phyloP scores from a whole-genome alignment of 257 asterid genomes.

The Penstemon davidsonii region DNA sequence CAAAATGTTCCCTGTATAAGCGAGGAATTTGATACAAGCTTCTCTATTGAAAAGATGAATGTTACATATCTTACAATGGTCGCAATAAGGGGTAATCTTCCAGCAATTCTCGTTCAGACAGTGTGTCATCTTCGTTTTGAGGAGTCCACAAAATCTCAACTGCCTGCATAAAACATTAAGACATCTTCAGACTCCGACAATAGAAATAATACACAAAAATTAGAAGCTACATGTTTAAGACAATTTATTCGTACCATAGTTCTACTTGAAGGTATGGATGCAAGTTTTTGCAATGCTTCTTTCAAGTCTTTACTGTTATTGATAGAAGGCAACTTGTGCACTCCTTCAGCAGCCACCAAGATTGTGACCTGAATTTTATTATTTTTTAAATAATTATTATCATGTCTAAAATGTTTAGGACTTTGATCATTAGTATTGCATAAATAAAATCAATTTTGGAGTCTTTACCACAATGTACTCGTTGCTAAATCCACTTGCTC shows the following conservation, averaged over 20 bases:
- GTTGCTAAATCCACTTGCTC: constrained; percentile 70
- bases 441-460: constrained; percentile 4
- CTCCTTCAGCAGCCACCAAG: constrained; percentile 91
- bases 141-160: constrained; percentile 98
- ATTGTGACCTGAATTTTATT: constrained; percentile 61
- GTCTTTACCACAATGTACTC: constrained; percentile 90
- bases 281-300: constrained; percentile 86
- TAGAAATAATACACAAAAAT: background rate
- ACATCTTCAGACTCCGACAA: constrained; percentile 14
- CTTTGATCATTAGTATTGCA: constrained; percentile 1
- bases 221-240: background rate
- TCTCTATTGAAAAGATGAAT: background rate
- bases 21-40: constrained; percentile 2
- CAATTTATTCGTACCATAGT: constrained; percentile 52
- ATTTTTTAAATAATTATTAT: background rate
- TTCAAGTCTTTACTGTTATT: constrained; percentile 75
- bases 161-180: constrained; percentile 47
- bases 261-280: constrained; percentile 77
- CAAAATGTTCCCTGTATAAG: background rate
- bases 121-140: constrained; percentile 74
- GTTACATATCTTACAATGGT: constrained; percentile 50
- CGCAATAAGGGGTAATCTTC: constrained; percentile 82
- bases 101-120: constrained; percentile 84
- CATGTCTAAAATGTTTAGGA: background rate
- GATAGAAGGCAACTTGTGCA: constrained; percentile 66